Evolutionary conservation across 371 early-diverging fungal genomes (phyloP).

Genomic region (Lichtheimia ornata): DNA sequence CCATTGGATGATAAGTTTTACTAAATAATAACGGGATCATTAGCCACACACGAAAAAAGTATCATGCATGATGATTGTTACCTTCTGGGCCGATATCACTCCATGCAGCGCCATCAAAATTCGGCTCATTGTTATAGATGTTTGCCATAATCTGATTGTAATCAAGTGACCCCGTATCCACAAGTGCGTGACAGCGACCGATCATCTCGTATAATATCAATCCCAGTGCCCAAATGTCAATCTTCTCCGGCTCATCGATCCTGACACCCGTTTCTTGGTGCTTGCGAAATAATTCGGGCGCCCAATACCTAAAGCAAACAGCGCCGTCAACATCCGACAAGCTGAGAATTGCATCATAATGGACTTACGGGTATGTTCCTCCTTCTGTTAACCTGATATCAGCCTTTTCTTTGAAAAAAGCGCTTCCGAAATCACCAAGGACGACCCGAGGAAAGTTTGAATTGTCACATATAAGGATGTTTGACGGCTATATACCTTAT

Average conservation of each 20-base stretch:
- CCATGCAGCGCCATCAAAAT: not conserved
- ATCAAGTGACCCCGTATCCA: not conserved
- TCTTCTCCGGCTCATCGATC: not conserved
- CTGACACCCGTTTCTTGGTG: no score
- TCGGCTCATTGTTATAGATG: not conserved
- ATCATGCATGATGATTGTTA: not conserved
- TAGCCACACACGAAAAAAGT: not conserved
- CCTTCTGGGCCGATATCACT: not conserved
- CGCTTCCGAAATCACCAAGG: constrained; percentile 8
- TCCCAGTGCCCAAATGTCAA: constrained; percentile 11
- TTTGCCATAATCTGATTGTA: not conserved
- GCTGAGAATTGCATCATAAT: not conserved
- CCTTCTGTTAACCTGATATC: not conserved
- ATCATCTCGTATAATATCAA: constrained; percentile 10
- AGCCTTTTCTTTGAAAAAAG: not conserved
- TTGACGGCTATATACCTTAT: not conserved
- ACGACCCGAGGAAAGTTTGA: not conserved
- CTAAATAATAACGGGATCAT: not conserved
- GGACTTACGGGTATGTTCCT: not conserved
- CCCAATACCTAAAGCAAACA: not conserved
- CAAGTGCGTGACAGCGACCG: not conserved
- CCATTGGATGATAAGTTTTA: not conserved
- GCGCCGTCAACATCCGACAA: not conserved
- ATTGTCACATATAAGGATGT: constrained; percentile 6
- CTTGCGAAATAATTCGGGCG: not conserved